phyloP scores from a whole-genome alignment of 2,329 filamentous ascomycete species.

The Trichophyton mentagrophytes region DNA sequence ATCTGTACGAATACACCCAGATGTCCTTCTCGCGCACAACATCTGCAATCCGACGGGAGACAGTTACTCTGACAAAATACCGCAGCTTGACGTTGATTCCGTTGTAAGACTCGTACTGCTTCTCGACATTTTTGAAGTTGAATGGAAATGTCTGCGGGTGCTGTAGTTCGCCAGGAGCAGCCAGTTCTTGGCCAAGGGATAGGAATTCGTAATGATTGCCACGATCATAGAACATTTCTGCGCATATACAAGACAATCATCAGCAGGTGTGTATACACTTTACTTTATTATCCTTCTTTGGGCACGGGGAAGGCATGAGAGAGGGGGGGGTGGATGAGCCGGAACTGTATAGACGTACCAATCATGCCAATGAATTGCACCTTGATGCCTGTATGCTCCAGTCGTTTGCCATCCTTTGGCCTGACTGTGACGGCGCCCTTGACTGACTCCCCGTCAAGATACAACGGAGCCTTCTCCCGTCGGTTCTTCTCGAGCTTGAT shows the following conservation, averaged over 20 bases:
- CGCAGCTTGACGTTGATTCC: constrained; percentile 98
- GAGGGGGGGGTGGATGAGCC: not conserved
- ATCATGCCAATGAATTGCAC: constrained; percentile 99
- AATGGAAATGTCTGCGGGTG: constrained; percentile 98
- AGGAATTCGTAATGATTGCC: constrained; percentile 99
- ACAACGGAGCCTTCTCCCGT: constrained; percentile 89
- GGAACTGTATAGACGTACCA: constrained; percentile 40
- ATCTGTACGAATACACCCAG: constrained; percentile 98
- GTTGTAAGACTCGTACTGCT: constrained; percentile 99
- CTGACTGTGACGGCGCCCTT: constrained; percentile 90
- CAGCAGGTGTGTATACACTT: not conserved
- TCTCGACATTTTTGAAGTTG: constrained; percentile 99
- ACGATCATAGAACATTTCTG: constrained; percentile 99
- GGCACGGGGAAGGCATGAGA: not conserved
- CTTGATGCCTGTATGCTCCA: constrained; percentile 98
- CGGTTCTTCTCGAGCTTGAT: constrained; percentile 98
- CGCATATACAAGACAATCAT: not conserved
- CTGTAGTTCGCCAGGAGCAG: constrained; percentile 91
- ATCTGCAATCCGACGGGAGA: constrained; percentile 92
- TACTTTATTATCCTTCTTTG: not conserved
- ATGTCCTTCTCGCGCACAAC: constrained; percentile 98
- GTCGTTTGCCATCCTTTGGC: constrained; percentile 92
- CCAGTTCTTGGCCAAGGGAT: constrained; percentile 89
- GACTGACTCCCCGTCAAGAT: constrained; percentile 96
- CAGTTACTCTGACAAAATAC: constrained; percentile 95